These are phyloP conservation scores for Fusarium avenaceum DNA, from an alignment of 2,329 filamentous ascomycete genomes.

Conservation along the genomic window DNA sequence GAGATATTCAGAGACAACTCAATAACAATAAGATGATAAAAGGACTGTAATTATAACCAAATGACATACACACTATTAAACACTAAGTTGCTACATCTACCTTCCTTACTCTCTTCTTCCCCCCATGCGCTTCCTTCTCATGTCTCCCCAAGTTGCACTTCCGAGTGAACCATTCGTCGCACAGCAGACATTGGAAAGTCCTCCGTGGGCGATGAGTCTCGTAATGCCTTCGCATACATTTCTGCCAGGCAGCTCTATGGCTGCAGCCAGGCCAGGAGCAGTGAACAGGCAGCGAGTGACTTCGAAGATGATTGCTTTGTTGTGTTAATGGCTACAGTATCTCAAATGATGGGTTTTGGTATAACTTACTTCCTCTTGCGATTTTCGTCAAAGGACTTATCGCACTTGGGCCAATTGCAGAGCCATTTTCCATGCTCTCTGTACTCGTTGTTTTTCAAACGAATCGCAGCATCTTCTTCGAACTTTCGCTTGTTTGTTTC, in stretches of 20 bases:
- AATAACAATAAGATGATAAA: background rate
- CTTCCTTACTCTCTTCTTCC: slow-evolving; percentile 18
- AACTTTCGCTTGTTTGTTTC: slow-evolving; percentile 16
- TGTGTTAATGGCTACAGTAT: background rate
- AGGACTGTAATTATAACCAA: background rate
- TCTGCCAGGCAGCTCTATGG: slow-evolving; percentile 18
- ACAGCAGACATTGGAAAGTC: slow-evolving; percentile 11
- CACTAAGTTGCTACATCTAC: background rate
- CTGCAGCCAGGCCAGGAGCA: slow-evolving; percentile 27
- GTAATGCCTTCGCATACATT: slow-evolving; percentile 37
- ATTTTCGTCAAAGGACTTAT: slow-evolving; percentile 9
- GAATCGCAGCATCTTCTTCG: slow-evolving; percentile 18
- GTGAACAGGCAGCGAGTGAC: slow-evolving; percentile 36
- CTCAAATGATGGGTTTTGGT: no score
- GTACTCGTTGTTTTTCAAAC: slow-evolving; percentile 37
- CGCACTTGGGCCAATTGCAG: slow-evolving; percentile 27
- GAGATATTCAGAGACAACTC: background rate
- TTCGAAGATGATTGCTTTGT: slow-evolving; percentile 41
- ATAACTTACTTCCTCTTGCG: slow-evolving; percentile 33
- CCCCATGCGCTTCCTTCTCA: slow-evolving; percentile 20
- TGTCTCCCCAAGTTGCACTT: slow-evolving; percentile 27
- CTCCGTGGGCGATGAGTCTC: slow-evolving; percentile 24
- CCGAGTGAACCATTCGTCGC: slow-evolving; percentile 19
- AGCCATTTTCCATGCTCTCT: slow-evolving; percentile 27
- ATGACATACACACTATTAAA: background rate